Conservation (phyloP, 164 flowering plant genomes). For the Pachysandra terminalis region DNA sequence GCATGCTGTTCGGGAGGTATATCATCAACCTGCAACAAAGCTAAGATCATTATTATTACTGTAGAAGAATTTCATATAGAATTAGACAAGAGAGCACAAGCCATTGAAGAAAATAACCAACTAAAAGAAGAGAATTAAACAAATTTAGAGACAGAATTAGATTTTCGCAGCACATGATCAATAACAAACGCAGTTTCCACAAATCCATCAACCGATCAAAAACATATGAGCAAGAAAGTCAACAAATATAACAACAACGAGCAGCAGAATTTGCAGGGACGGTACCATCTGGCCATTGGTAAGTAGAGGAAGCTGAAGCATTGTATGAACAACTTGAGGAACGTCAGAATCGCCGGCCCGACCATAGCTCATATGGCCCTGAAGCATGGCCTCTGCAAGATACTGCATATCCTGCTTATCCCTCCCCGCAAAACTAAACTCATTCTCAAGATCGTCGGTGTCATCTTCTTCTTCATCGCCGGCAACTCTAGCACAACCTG, state of each 20-base stretch:
- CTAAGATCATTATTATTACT: background rate
- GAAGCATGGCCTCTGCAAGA: conserved; percentile 20
- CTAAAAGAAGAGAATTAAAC: background rate
- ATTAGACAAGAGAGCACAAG: background rate
- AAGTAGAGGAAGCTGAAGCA: conserved; percentile 24
- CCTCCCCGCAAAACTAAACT: conserved; percentile 39
- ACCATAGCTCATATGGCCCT: conserved; percentile 18
- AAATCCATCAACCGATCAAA: too few species aligned
- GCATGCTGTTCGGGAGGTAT: conserved; percentile 31
- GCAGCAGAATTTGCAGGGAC: background rate
- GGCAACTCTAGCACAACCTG: conserved; percentile 62
- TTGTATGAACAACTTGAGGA: conserved; percentile 18
- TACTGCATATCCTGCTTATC: conserved; percentile 32
- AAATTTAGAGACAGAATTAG: too few species aligned
- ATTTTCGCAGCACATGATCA: too few species aligned
- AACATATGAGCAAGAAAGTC: too few species aligned
- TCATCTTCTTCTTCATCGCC: conserved; percentile 71
- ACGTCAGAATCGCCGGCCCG: conserved; percentile 10
- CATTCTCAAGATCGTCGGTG: conserved; percentile 54
- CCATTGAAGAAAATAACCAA: background rate
- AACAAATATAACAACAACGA: too few species aligned
- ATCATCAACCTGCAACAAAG: conserved; percentile 24
- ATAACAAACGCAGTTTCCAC: too few species aligned
- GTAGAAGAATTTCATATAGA: background rate
- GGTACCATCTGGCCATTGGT: conserved; percentile 29